Evolutionary conservation across 2,329 filamentous ascomycete genomes (phyloP).

Genomic region (Sarocladium brachiariae): DNA sequence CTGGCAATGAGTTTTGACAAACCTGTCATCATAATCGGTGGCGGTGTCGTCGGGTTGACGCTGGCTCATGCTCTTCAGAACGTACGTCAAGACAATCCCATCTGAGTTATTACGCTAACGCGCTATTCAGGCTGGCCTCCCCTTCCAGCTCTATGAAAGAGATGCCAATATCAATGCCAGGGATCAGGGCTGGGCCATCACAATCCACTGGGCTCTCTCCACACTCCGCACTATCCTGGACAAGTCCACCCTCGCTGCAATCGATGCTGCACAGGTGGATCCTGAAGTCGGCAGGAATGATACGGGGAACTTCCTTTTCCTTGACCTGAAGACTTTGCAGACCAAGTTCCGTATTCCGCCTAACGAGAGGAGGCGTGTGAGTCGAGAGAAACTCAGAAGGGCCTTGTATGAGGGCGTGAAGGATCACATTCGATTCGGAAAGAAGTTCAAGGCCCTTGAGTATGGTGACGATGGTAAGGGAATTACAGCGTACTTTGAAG

Average conservation of each 20-base stretch:
- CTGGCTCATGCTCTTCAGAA: slow-evolving; percentile 31
- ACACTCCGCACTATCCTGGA: slow-evolving; percentile 10
- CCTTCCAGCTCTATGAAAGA: slow-evolving; percentile 24
- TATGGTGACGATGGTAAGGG: slow-evolving; percentile 9
- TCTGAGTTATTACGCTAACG: background rate
- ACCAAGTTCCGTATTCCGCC: slow-evolving; percentile 27
- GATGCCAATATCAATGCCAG: slow-evolving; percentile 13
- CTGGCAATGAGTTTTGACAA: slow-evolving; percentile 11
- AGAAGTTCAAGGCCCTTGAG: slow-evolving; percentile 19
- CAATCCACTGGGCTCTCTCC: slow-evolving; percentile 45
- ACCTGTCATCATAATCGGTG: slow-evolving; percentile 30
- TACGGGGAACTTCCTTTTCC: slow-evolving; percentile 25
- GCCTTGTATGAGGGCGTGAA: slow-evolving; percentile 16
- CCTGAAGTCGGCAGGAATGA: slow-evolving; percentile 28
- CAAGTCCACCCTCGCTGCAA: slow-evolving; percentile 5
- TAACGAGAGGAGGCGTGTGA: slow-evolving; percentile 21
- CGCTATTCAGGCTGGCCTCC: slow-evolving; percentile 19
- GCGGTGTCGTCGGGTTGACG: slow-evolving; percentile 29
- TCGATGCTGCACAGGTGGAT: slow-evolving; percentile 15
- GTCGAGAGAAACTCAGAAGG: slow-evolving; percentile 18
- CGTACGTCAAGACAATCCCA: slow-evolving; percentile 14
- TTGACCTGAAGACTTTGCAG: slow-evolving; percentile 24
- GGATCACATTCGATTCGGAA: slow-evolving; percentile 17
- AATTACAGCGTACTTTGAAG: slow-evolving; percentile 23
- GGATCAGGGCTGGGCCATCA: slow-evolving; percentile 46